Conservation (phyloP, 768 basidiomycete genomes). For the Strobilomyces dryophilus region DNA sequence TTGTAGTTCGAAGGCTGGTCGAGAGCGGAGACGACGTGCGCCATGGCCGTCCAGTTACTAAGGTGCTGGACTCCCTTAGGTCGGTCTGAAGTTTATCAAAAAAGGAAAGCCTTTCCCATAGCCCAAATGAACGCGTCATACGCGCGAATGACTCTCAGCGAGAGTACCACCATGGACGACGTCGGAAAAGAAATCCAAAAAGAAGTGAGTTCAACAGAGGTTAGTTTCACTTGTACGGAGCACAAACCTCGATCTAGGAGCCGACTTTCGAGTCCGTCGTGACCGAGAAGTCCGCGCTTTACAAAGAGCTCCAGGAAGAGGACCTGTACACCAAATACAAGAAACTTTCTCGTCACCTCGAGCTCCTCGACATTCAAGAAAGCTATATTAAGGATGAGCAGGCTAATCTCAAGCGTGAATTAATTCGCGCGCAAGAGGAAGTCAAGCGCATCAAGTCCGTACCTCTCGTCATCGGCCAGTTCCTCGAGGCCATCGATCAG, state of each 20-base stretch:
- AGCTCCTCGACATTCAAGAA: slow-evolving; percentile 92
- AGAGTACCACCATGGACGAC: slow-evolving; percentile 66
- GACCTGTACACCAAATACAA: slow-evolving; percentile 98
- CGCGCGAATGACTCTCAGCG: slow-evolving; percentile 10
- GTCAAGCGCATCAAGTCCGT: slow-evolving; percentile 99
- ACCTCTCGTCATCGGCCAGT: slow-evolving; percentile 98
- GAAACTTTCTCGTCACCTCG: slow-evolving; percentile 89
- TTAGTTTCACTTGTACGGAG: background rate
- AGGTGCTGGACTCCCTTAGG: too few relatives aligned
- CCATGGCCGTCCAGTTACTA: slow-evolving; percentile 46
- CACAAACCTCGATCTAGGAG: slow-evolving; percentile 48
- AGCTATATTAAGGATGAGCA: slow-evolving; percentile 99
- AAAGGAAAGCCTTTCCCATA: slow-evolving; percentile 31
- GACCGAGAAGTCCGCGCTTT: slow-evolving; percentile 82
- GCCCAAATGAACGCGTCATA: slow-evolving; percentile 27
- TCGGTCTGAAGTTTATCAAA: background rate
- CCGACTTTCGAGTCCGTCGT: slow-evolving; percentile 86
- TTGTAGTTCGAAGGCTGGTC: slow-evolving; percentile 98
- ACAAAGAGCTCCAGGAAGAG: slow-evolving; percentile 83
- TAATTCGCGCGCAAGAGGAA: slow-evolving; percentile 98
- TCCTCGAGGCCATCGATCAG: slow-evolving; percentile 98
- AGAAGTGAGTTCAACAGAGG: slow-evolving; percentile 50
- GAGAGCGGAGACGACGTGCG: slow-evolving; percentile 77
- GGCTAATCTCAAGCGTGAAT: slow-evolving; percentile 94
- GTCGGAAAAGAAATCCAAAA: slow-evolving; percentile 81